Base-by-base conservation (phyloP, 2,329 filamentous ascomycete species). In the Cladophialophora psammophila region DNA sequence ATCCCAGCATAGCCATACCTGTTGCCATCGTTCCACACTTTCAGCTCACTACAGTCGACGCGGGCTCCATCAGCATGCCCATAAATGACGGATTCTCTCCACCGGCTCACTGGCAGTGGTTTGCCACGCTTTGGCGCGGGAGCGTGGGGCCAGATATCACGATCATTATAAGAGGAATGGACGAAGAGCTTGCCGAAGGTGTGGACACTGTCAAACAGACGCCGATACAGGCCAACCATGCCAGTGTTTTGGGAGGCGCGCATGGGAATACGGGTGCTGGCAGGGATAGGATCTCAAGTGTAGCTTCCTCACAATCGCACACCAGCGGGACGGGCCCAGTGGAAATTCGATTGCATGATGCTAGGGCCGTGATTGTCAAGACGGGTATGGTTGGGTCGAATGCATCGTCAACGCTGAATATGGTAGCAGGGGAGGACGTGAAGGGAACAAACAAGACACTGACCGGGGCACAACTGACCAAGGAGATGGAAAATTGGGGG, bases 71-170 rank as follows among this genome's bases (percentile, higher is more conserved):
- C 63, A 83, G 85, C 13, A 88, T 94, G 52, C 90, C 91, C 1
- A 93, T 96, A 71, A 82, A 85, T 18, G 93, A 96, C 75, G 84
- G 85, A 6, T 97, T 96, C 77, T 86, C 88, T 15, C 89, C 91
- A 0, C 85, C 91, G n/a, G 93, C 96, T 74, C 94, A 98, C 80
- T 98, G 94, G 93, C 91, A 96, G 78, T 98, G 94, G 94, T 93
- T 95, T 83, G 94, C 94, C 40, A 94, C 91, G 52, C 86, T 97
- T 26, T 98, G 94, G 94, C 89, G 94, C 9, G 92, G 93, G 9
- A 91, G 92, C 62, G 85, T 94, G 0, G 92, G 91, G 0, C 88
- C 94, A 0, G 94, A 98, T 68, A 78, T 83, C 60, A 83, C 81
- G 0, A 76, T 83, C 12, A 80, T 81, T 60, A 77, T 83, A 55